These are phyloP conservation scores for Cardamine chenopodiifolia DNA, from an alignment of 345 rosid genomes.

Conservation along the genomic window DNA sequence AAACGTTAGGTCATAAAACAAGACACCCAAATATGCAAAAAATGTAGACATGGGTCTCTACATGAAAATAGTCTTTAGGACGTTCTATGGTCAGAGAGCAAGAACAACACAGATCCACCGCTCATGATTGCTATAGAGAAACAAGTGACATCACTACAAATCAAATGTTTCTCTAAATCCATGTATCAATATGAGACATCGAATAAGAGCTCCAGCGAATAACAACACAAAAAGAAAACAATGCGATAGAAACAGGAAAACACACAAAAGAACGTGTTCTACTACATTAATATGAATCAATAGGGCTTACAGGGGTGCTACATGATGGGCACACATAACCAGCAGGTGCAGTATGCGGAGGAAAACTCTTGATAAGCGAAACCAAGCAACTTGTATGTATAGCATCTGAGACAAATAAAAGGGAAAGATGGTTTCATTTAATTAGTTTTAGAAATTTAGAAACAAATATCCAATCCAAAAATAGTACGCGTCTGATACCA, in stretches of 20 bases:
- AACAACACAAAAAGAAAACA: not conserved
- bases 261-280: not conserved
- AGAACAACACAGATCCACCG: conserved; percentile 8
- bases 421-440: conserved; percentile 4
- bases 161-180: not conserved
- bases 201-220: not conserved
- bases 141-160: not conserved
- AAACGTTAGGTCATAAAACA: conserved; percentile 9
- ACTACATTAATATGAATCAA: not conserved
- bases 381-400: conserved; percentile 87
- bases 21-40: not conserved
- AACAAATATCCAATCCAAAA: conserved; percentile 20
- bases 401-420: conserved; percentile 60
- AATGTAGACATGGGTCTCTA: not conserved
- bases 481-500: conserved; percentile 43
- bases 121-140: not conserved
- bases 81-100: not conserved
- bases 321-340: conserved; percentile 91
- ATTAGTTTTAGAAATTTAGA: not conserved
- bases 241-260: not conserved
- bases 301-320: conserved; percentile 69
- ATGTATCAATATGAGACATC: conserved; percentile 1
- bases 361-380: conserved; percentile 83
- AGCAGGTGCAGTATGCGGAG: conserved; percentile 96
- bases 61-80: conserved; percentile 4